Evolutionary conservation across 495 filamentous ascomycete species (phyloP).

Genomic region (Geoglossum glabrum): DNA sequence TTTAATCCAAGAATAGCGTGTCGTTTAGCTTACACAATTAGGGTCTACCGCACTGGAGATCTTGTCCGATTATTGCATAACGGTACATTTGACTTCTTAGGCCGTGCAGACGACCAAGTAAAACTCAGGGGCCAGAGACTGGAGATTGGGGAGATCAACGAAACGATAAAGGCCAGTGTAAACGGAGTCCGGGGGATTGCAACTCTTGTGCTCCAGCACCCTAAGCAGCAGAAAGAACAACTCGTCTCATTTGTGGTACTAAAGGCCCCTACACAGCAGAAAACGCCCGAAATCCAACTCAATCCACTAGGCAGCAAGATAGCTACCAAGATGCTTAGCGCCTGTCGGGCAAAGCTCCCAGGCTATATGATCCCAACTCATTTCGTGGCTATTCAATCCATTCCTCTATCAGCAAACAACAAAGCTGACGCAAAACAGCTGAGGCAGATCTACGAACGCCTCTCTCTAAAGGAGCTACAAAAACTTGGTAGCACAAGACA

Average conservation of each 20-base stretch:
- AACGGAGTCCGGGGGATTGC: constrained; percentile 32
- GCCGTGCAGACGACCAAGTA: constrained; percentile 59
- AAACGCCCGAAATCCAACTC: not conserved
- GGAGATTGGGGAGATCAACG: constrained; percentile 60
- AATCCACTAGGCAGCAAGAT: constrained; percentile 7
- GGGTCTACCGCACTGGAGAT: constrained; percentile 61
- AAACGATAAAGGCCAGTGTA: constrained; percentile 32
- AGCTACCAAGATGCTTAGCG: constrained; percentile 21
- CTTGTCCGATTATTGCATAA: constrained; percentile 53
- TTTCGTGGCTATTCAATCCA: constrained; percentile 36
- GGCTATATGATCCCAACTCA: constrained; percentile 64
- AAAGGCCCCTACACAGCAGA: not conserved
- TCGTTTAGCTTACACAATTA: not conserved
- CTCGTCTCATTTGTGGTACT: constrained; percentile 48
- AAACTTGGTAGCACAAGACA: constrained; percentile 7
- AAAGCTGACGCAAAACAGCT: constrained; percentile 50
- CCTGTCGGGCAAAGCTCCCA: constrained; percentile 39
- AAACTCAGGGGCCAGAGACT: constrained; percentile 64
- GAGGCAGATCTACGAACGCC: constrained; percentile 11
- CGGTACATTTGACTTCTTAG: constrained; percentile 49
- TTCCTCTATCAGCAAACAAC: constrained; percentile 55
- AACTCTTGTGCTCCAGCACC: constrained; percentile 44
- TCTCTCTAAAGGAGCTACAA: constrained; percentile 1
- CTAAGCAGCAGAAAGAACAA: constrained; percentile 41
- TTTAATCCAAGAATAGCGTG: not conserved